Conservation (phyloP, 1,284 basidiomycete species). For the Phlebopus sp. region DNA sequence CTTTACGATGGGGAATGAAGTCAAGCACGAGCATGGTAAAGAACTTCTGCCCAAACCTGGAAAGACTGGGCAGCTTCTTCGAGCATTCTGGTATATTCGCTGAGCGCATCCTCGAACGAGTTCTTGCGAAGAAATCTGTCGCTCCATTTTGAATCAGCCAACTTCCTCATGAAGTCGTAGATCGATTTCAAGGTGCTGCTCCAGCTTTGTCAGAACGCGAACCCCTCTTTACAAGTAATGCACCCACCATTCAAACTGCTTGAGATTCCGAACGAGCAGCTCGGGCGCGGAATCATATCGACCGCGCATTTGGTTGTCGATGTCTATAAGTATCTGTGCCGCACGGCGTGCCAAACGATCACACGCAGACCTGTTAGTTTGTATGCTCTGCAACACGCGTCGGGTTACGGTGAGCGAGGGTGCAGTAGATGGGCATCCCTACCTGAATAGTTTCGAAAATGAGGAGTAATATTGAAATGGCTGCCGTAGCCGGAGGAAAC, state of each 20-base stretch:
- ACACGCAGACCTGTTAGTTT: slow-evolving; percentile 42
- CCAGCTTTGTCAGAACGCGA: too few species aligned
- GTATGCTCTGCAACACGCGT: slow-evolving; percentile 8
- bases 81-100: slow-evolving; percentile 34
- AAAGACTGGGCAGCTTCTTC: slow-evolving; percentile 47
- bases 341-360: slow-evolving; percentile 43
- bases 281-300: slow-evolving; percentile 45
- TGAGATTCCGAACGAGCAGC: slow-evolving; percentile 41
- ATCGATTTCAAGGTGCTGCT: slow-evolving; percentile 39
- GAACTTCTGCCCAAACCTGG: slow-evolving; percentile 36
- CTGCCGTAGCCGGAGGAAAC: slow-evolving; percentile 44
- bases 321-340: slow-evolving; percentile 42
- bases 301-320: slow-evolving; percentile 47
- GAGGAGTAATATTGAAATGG: slow-evolving; percentile 39
- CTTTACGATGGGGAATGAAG: slow-evolving; percentile 13
- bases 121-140: slow-evolving; percentile 40
- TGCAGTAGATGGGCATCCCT: slow-evolving; percentile 9
- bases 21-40: not conserved
- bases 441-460: slow-evolving; percentile 50
- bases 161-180: slow-evolving; percentile 38
- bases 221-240: not conserved
- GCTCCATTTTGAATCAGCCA: slow-evolving; percentile 41
- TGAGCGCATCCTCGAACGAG: slow-evolving; percentile 38
- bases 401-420: not conserved
- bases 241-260: slow-evolving; percentile 44